These are phyloP conservation scores for Curvularia eragrostidis DNA, from an alignment of 2,329 filamentous ascomycete genomes.

Conservation along the genomic window DNA sequence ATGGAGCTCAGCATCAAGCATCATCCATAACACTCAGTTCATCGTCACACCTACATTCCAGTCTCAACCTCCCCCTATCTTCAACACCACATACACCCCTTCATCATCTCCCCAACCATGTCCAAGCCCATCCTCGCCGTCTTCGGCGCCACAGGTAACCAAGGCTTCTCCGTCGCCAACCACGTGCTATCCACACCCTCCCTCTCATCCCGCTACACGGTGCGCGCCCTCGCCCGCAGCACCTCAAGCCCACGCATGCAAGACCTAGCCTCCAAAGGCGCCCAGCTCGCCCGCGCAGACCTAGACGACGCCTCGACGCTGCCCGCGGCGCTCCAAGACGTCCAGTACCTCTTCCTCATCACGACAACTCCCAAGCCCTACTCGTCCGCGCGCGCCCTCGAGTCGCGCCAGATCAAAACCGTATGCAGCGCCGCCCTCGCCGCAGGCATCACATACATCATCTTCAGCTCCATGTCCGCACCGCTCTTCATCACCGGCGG, in stretches of 20 bases:
- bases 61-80: no score
- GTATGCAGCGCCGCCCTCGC: constrained; percentile 44
- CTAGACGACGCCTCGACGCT: constrained; percentile 49
- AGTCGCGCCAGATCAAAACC: constrained; percentile 36
- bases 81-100: no score
- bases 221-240: constrained; percentile 65
- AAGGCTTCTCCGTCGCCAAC: constrained; percentile 64
- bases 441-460: constrained; percentile 47
- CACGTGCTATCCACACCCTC: constrained; percentile 54
- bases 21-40: no score
- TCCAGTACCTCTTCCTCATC: constrained; percentile 37
- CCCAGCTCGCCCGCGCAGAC: constrained; percentile 62
- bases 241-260: constrained; percentile 53
- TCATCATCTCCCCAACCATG: not conserved
- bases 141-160: constrained; percentile 51
- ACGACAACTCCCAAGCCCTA: constrained; percentile 37
- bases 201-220: constrained; percentile 46
- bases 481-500: constrained; percentile 41
- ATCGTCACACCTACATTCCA: no score
- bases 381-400: constrained; percentile 31
- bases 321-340: constrained; percentile 28
- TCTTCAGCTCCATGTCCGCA: constrained; percentile 48
- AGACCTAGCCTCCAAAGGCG: constrained; percentile 55
- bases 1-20: no score
- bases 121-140: constrained; percentile 30